These are phyloP conservation scores for Xanthoceras sorbifolium DNA, from an alignment of 345 rosid species.

Conservation along the genomic window DNA sequence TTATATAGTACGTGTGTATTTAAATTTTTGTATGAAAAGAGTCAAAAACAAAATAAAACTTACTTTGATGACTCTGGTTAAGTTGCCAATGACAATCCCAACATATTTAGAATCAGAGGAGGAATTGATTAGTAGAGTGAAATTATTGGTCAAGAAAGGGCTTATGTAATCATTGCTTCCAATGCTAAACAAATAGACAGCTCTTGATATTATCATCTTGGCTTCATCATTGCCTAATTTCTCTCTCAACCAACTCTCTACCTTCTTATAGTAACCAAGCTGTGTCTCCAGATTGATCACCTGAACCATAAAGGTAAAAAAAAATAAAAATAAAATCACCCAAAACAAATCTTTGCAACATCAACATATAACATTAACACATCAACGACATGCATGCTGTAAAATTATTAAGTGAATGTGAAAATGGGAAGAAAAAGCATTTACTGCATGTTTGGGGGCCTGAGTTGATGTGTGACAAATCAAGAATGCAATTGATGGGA, in stretches of 20 bases:
- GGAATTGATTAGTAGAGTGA: constrained; percentile 40
- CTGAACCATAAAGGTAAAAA: constrained; percentile 22
- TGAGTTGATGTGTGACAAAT: constrained; percentile 29
- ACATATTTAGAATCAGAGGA: constrained; percentile 46
- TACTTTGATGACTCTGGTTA: constrained; percentile 51
- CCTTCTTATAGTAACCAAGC: constrained; percentile 51
- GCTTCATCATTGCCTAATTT: constrained; percentile 57
- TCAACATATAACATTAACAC: too few relatives aligned
- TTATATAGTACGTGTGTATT: too few relatives aligned
- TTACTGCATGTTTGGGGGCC: constrained; percentile 8
- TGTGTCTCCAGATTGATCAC: constrained; percentile 63
- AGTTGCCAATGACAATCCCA: constrained; percentile 59
- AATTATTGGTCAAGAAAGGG: constrained; percentile 63
- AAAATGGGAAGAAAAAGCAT: constrained; percentile 14
- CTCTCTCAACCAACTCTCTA: constrained; percentile 46
- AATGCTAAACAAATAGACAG: constrained; percentile 64
- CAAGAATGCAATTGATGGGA: background rate
- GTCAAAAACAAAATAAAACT: background rate
- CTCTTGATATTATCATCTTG: constrained; percentile 48
- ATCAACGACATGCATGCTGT: too few relatives aligned
- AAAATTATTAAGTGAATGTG: background rate
- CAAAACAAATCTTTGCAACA: background rate
- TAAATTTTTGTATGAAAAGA: too few relatives aligned
- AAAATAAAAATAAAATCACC: background rate
- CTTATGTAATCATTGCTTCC: constrained; percentile 76